Evolutionary conservation across 306 rosid genomes (phyloP), one percentile per base, ranked within the genome.

Genomic region (Pyrus bretschneideri): DNA sequence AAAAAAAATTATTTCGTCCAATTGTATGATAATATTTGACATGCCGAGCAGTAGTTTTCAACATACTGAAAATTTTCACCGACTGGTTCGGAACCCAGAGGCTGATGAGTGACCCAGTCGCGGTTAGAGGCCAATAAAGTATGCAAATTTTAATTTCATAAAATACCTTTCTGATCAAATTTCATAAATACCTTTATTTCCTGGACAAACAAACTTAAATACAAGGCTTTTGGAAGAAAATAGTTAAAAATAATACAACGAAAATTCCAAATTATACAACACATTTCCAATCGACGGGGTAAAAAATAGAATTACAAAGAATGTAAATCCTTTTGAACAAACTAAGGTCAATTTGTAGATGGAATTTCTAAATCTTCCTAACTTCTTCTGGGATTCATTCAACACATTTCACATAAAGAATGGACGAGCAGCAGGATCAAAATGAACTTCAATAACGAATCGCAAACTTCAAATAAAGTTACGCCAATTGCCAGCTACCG

Each of bases 401-500:
- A 73, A 45, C 70, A 61, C n/a, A 62, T 45, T 25, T 63, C 8
- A 45, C 78, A 45, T 46, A 45, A 60, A 74, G 60, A 74, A 74
- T 61, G 11, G 9, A 62, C 4, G 21, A 49, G 4, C 3, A 60
- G 67, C 59, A 62, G 17, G 58, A 62, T 74, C 45, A 19, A 15
- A 27, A 29, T 21, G 10, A 74, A 62, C 46, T 29, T 62, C n/a
- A 62, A 45, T 9, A 74, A 74, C 49, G 70, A 62, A 74, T 74
- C 15, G 19, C 61, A 45, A 44, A 62, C 70, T 61, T 62, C 49
- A 69, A 42, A 73, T 11, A 35, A 7, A 60, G 30, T 17, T 17
- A 11, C 9, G 15, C 55, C 22, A 46, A 10, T 42, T 9, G 15
- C 55, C 31, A 46, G 17, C 59, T 73, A 42, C 11, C 45, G 4